phyloP scores from a whole-genome alignment of 768 basidiomycete genomes.

The Clathrus columnatus region DNA sequence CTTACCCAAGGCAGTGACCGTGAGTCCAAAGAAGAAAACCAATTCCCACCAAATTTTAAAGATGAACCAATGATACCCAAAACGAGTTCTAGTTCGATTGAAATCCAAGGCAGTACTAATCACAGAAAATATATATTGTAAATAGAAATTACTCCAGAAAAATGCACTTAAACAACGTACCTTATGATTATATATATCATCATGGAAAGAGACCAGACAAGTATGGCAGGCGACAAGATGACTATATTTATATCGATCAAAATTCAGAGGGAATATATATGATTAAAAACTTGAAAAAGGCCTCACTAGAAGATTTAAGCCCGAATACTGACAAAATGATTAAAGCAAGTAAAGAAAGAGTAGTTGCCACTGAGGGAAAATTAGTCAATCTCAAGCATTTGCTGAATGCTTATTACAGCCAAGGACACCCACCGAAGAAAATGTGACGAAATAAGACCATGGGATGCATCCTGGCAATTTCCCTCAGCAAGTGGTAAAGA shows the following conservation, averaged over 20 bases:
- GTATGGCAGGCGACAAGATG: too few relatives aligned
- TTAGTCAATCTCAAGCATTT: neutral
- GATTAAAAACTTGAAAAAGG: neutral
- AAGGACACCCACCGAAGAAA: neutral
- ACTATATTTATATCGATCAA: too few relatives aligned
- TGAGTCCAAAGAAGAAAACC: neutral
- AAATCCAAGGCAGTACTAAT: neutral
- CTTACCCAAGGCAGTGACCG: neutral
- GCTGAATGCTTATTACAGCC: neutral
- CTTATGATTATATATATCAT: too few relatives aligned
- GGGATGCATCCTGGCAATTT: neutral
- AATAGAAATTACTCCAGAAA: too few relatives aligned
- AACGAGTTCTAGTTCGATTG: neutral
- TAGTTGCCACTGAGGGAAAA: neutral
- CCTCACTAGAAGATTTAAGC: neutral
- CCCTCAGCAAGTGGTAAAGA: neutral
- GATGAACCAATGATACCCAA: neutral
- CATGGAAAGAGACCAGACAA: too few relatives aligned
- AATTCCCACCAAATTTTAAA: constrained; percentile 9
- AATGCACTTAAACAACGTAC: too few relatives aligned
- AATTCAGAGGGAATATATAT: too few relatives aligned
- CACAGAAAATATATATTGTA: neutral
- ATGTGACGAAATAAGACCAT: neutral
- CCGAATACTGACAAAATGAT: neutral
- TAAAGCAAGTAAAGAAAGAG: neutral